Evolutionary conservation across 2,329 filamentous ascomycete genomes (phyloP), one percentile per base, ranked within the genome.

Genomic region (Sarocladium brachiariae): DNA sequence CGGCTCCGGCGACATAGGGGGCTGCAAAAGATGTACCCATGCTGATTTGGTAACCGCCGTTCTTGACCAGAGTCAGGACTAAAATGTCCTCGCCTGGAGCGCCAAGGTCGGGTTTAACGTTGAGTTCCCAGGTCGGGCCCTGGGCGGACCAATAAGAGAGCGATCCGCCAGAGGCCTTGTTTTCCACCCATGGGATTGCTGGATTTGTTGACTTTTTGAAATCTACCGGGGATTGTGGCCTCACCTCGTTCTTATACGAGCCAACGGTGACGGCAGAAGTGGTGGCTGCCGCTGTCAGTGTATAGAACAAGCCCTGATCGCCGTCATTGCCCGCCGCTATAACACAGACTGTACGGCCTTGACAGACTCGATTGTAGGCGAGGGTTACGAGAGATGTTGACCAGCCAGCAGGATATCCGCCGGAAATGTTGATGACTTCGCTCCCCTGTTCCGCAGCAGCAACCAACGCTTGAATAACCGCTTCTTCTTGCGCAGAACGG

Each of bases 11-110:
- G 4, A 73, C 66, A 14, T 79, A 70, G 7, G 80, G 79, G 30
- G 73, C 74, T 3, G 80, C 72, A 80, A 84, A 84, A 1, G 78
- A 82, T 0, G 78, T 82, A 13, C 78, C 79, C 27, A 69, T 79
- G 24, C 72, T 63, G 1, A 81, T 70, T 19, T 70, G 72, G 49
- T 81, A 84, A 25, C 65, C 64, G 21, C 74, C 75, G 23, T 67
- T 58, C 3, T 63, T 63, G 3, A 59, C 53, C 0, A 75, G 78
- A 54, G 69, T 83, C 0, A 78, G 82, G 8, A 78, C 80, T 23
- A 84, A 63, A 41, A 84, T 81, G 47, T 71, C 70, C 41, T 77
- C 77, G 30, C 80, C 78, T 2, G 78, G 75, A 1, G 76, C 68
- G n/a, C 72, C 74, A 35, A 81, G 62, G 55, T 80, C 71, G 1